Conservation (phyloP, 139 green algal genomes). For the Chlorella sp. region DNA sequence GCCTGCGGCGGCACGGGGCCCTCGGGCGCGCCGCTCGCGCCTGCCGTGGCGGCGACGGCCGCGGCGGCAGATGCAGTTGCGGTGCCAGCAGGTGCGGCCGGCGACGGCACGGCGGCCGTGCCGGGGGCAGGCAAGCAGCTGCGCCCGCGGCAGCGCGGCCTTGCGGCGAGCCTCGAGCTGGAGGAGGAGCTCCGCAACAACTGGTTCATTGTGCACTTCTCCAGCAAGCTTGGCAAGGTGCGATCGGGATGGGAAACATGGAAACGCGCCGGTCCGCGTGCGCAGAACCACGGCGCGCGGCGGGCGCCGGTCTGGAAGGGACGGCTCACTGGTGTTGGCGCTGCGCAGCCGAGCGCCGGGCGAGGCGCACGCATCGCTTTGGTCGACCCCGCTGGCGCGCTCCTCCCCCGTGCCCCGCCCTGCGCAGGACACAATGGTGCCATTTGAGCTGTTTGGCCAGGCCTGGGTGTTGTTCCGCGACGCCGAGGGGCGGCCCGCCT, state of each 20-base stretch:
- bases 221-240: conserved; percentile 24
- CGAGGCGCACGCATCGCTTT: too few relatives aligned
- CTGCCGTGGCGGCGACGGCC: background rate
- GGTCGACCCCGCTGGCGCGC: background rate
- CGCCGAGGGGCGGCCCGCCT: conserved; percentile 22
- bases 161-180: conserved; percentile 27
- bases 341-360: too few relatives aligned
- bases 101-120: background rate
- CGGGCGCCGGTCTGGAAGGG: too few relatives aligned
- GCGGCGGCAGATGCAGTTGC: background rate
- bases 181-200: conserved; percentile 44
- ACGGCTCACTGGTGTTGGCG: too few relatives aligned
- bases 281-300: too few relatives aligned
- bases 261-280: too few relatives aligned
- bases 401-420: background rate
- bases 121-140: conserved; percentile 1
- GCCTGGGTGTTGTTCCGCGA: conserved; percentile 95
- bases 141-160: conserved; percentile 2
- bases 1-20: background rate
- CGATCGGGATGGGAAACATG: too few relatives aligned
- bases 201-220: conserved; percentile 47
- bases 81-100: background rate
- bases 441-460: conserved; percentile 95
- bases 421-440: conserved; percentile 29
- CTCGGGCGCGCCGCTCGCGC: background rate